Evolutionary conservation across 352 stramenopile species (phyloP), one percentile per base, ranked within the genome.

Genomic region (Phytopythium aichiense): DNA sequence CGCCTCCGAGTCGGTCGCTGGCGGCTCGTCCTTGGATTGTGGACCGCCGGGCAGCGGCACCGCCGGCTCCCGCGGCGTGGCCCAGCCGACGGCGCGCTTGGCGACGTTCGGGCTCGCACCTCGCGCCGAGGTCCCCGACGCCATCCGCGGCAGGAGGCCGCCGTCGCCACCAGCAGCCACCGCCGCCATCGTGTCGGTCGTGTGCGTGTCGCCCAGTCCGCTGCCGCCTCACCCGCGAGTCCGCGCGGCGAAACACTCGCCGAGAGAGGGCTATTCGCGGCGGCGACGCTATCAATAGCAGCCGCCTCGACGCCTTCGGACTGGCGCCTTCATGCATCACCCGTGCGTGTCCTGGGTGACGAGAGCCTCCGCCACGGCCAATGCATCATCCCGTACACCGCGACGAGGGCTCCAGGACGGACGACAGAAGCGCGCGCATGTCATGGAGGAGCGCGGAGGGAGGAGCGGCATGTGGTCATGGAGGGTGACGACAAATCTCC

Each of bases 51-150:
- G 20, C 20, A 23, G 8, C 33, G 52, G 7, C 12, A 33, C 31
- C 0, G 16, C 22, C 23, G 54, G 35, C 15, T 40, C 54, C 20
- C 38, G 38, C 55, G 55, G 38, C 30, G 68, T 74, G 7, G 57
- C 67, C 68, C 68, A 72, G 49, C 64, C 68, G 33, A 48, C 23
- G 18, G 58, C 40, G 8, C 61, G 68, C 56, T 75, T 75, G 28
- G 61, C 49, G 55, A 65, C 68, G 35, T 70, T 72, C 37, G 68
- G 68, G 28, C 65, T 68, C 42, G 51, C 57, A 12, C 62, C 58
- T 9, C 66, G 62, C 6, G 18, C 18, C 16, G 18, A 31, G 15
- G 25, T 13, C 28, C 49, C 49, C 9, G 25, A 7, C 53, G 12
- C 23, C 11, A 58, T 22, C 20, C 53, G 53, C 35, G 53, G 53